Base-by-base conservation (phyloP, 2,329 filamentous ascomycete species). In the Fusarium luffae region DNA sequence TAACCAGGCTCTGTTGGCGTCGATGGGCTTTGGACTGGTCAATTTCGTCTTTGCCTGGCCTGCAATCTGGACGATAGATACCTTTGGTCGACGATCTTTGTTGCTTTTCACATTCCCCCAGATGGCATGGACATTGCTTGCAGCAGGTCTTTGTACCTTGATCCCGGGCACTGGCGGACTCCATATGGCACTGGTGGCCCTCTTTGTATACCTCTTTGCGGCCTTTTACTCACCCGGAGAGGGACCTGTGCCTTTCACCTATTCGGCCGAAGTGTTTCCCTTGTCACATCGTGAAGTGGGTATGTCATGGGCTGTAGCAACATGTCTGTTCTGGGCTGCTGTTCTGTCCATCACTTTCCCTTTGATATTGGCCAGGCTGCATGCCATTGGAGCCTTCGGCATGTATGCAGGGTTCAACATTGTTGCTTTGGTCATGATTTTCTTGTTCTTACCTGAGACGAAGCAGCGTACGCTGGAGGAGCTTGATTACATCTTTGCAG, bases 261-360 rank as follows among this genome's bases (percentile, higher is more conserved):
- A 92, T 79, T 86, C 85, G 7, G 89, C 90, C 43, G 90, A 92
- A 76, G 88, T 92, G 3, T 92, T 90, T 75, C 90, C 90, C 0
- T 84, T 92, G 1, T 90, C 88, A 3, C 90, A 92, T 76, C 85
- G 90, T 73, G 90, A 92, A 75, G 84, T 92, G 25, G 90, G 90
- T 59, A 92, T 93, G 90, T 86, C 85, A 0, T 92, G 86, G 79
- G 87, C 89, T 10, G 90, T 92, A 11, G 88, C 90, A 3, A 91
- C 88, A 1, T 90, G 88, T 66, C 81, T 90, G 10, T 85, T 85
- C 73, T 88, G 85, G 84, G 87, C 87, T 0, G 83, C 86, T 1
- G 85, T 92, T 0, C 79, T 90, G 47, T 85, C 86, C n/a, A 86
- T 92, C 54, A 90, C 88, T 0, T 89, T 90, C 73, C 89, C 88